Base-by-base conservation (phyloP, 495 filamentous ascomycete genomes). In the Aspergillus nidulans region DNA sequence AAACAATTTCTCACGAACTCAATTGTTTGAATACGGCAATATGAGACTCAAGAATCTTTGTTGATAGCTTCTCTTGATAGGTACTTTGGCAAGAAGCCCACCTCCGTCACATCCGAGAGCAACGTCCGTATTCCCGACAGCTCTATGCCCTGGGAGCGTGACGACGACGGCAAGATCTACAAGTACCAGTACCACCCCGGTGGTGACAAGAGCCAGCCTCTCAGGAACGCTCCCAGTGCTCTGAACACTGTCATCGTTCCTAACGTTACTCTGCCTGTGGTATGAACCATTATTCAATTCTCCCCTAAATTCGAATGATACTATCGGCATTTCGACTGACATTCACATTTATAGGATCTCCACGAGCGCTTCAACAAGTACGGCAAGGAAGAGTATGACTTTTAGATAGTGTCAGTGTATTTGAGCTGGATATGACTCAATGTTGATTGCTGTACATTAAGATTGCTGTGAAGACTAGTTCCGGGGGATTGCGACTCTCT, bases 321-420 rank as follows among this genome's bases (percentile, higher is more conserved):
- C 19, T 20, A 25, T 24, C 71, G 48, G 69, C 50, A 41, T 41
- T 40, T n/a, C 57, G 40, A 51, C 16, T 59, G 52, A 54, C 21
- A n/a, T 3, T 16, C 1, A 4, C 1, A 43, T n/a, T 18, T 21
- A 1, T 49, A 96, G 94, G 76, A 82, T 46, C 81, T 95, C 52
- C 94, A 98, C 75, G 94, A 97, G 62, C 85, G 85, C 70, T 97
- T 84, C 81, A 98, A 98, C 84, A 98, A 98, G 82, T 96, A 86
- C 81, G 94, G 92, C 73, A 97, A 97, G 83, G 94, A 97, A 65
- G 74, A 77, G 66, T 77, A 70, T 63, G 74, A 77, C 63, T 76
- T 73, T 63, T 77, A 69, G 60, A 65, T 46, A 45, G n/a, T 46
- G 38, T 53, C 36, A 19, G 43, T 54, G 40, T 41, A 46, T 56